A percentile compares a stretch with the other conserved stretches of the same genome.
Evolutionary conservation across 1,284 basidiomycete genomes (phyloP).

Genomic region (Fistulinella cinereoalba): DNA sequence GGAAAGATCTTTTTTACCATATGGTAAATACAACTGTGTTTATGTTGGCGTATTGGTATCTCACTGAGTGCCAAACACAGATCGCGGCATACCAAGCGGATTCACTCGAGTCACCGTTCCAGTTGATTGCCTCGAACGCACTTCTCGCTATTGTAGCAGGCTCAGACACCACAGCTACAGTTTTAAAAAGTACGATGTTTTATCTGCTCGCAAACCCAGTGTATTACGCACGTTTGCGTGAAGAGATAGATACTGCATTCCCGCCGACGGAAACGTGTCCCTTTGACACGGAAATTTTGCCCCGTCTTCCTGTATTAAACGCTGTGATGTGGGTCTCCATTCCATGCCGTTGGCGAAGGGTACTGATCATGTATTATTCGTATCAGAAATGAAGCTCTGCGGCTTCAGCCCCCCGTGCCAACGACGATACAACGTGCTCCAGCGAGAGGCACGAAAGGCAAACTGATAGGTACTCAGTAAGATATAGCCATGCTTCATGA

Average conservation of each 20-base stretch:
- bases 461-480: slow-evolving; percentile 34
- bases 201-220: slow-evolving; percentile 35
- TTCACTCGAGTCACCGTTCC: slow-evolving; percentile 23
- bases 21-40: slow-evolving; percentile 23
- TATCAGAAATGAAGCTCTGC: slow-evolving; percentile 40
- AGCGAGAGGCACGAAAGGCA: slow-evolving; percentile 30
- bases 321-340: slow-evolving; percentile 23
- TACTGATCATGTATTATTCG: background rate
- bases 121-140: slow-evolving; percentile 33
- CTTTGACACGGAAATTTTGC: slow-evolving; percentile 16
- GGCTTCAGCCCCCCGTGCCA: slow-evolving; percentile 39
- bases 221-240: slow-evolving; percentile 20
- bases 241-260: slow-evolving; percentile 20
- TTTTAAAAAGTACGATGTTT: slow-evolving; percentile 31
- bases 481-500: background rate
- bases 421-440: slow-evolving; percentile 35
- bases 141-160: slow-evolving; percentile 39
- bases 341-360: background rate
- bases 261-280: slow-evolving; percentile 19
- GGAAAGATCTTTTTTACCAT: slow-evolving; percentile 40
- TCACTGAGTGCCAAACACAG: slow-evolving; percentile 9
- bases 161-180: slow-evolving; percentile 37
- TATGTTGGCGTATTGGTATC: background rate
- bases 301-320: slow-evolving; percentile 16
- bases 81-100: slow-evolving; percentile 20